phyloP scores from a whole-genome alignment of 495 filamentous ascomycete species.

The Bathelium albidoporum region DNA sequence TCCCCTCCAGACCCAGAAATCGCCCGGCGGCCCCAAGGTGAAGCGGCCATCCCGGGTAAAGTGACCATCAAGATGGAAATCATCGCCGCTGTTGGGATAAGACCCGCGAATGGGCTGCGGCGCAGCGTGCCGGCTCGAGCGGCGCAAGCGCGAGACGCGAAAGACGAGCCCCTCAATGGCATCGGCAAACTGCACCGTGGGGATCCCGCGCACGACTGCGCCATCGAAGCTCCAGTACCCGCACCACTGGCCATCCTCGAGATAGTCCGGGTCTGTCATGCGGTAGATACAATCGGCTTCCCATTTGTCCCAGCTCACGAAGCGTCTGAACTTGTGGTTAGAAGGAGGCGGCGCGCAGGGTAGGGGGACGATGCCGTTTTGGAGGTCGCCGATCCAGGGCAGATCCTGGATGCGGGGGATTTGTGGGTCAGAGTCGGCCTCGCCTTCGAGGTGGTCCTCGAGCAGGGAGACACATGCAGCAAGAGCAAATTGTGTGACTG shows the following conservation, averaged over 20 bases:
- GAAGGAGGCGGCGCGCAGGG: background rate
- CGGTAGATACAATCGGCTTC: background rate
- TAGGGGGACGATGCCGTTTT: background rate
- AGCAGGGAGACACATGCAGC: background rate
- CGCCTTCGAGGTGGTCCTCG: background rate
- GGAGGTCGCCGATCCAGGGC: background rate
- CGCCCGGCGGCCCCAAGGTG: background rate
- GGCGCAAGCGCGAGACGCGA: background rate
- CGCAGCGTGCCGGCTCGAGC: background rate
- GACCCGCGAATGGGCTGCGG: background rate
- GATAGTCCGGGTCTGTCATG: background rate
- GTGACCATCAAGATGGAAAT: background rate
- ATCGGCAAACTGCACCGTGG: background rate
- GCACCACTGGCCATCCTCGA: background rate
- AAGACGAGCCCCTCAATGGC: background rate
- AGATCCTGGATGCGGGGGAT: background rate
- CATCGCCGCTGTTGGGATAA: background rate
- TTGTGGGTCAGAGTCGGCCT: background rate
- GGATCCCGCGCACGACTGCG: background rate
- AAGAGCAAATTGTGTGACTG: background rate
- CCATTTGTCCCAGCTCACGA: background rate
- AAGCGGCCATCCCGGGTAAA: background rate
- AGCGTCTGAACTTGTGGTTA: background rate
- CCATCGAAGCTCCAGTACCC: constrained; percentile 1
- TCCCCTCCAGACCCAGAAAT: constrained; percentile 2